Evolutionary conservation across 352 stramenopile species (phyloP), one percentile per base, ranked within the genome.

Genomic region (Globisporangium cylindrosporum): DNA sequence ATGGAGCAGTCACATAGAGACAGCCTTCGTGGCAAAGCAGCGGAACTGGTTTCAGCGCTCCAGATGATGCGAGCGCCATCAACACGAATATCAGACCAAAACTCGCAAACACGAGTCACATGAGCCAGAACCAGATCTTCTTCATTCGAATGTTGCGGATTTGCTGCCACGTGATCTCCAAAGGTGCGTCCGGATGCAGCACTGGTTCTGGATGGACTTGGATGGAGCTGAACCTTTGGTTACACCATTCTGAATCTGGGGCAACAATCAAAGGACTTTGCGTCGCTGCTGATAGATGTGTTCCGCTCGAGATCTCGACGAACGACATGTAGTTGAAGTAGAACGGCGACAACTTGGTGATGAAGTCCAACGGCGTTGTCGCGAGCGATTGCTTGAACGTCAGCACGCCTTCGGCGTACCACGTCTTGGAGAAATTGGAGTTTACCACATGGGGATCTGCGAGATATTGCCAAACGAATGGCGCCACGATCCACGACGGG

Each of bases 281-380:
- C 4, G 9, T 24, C 12, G 27, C 4, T 29, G 14, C 25, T 41
- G 58, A 14, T 20, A 57, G 14, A 15, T 29, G 27, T 27, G 29
- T 18, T 1, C 43, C 59, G 43, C 25, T 65, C 18, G 59, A 57
- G 59, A 65, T 65, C 59, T 65, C 46, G 25, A 58, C 59, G 27
- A 65, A 43, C 43, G 59, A 65, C 43, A 65, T 24, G 43, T 65
- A 65, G 59, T 65, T 65, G 43, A 65, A 54, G 5, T 54, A 65
- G 27, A 65, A 65, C 27, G 59, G 59, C 27, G 46, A 65, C 3
- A 65, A 3, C 27, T 65, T 65, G 8, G 59, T 65, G 18, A 41
- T 27, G 18, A 65, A 10, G 18, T 49, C 59, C 15, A 32, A 9
- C 10, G 53, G 59, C 7, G 59, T 65, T 29, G 59, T 65, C 7